phyloP scores from a whole-genome alignment of 768 basidiomycete species.

The Naganishia kalamii region DNA sequence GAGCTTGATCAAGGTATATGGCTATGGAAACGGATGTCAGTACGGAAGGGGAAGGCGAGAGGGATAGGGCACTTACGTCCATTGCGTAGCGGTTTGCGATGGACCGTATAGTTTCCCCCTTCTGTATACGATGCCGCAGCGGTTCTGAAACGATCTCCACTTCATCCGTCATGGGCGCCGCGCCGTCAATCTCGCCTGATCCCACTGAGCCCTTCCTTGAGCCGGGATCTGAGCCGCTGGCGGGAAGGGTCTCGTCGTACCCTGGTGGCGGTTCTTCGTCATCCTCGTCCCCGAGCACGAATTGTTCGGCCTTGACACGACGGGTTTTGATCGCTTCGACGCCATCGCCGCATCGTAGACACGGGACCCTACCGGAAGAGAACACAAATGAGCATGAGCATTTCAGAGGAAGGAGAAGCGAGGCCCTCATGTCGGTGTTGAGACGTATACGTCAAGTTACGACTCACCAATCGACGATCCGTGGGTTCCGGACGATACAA shows the following conservation, averaged over 20 bases:
- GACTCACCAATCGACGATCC: slow-evolving; percentile 41
- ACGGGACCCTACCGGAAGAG: no score
- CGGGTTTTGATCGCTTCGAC: not conserved
- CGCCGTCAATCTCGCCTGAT: not conserved
- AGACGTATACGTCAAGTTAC: no score
- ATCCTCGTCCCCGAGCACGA: slow-evolving; percentile 34
- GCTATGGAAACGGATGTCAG: slow-evolving; percentile 25
- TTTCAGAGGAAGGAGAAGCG: no score
- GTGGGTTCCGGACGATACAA: slow-evolving; percentile 35
- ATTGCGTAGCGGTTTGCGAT: slow-evolving; percentile 36
- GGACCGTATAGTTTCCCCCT: slow-evolving; percentile 33
- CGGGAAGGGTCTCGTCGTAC: slow-evolving; percentile 11
- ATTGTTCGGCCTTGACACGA: slow-evolving; percentile 21
- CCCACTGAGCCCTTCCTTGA: not conserved
- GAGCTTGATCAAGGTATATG: slow-evolving; percentile 38
- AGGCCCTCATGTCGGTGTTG: no score
- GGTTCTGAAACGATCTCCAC: not conserved
- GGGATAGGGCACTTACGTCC: slow-evolving; percentile 36
- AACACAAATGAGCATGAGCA: no score
- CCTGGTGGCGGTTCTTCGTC: slow-evolving; percentile 21
- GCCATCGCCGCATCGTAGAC: slow-evolving; percentile 17
- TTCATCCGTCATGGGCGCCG: not conserved
- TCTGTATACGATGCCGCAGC: slow-evolving; percentile 30
- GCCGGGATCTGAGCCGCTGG: slow-evolving; percentile 24
- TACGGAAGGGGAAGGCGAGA: not conserved